Evolutionary conservation across 2,329 filamentous ascomycete species (phyloP), one percentile per base, ranked within the genome.

Genomic region (Trichoderma cornu-damae): DNA sequence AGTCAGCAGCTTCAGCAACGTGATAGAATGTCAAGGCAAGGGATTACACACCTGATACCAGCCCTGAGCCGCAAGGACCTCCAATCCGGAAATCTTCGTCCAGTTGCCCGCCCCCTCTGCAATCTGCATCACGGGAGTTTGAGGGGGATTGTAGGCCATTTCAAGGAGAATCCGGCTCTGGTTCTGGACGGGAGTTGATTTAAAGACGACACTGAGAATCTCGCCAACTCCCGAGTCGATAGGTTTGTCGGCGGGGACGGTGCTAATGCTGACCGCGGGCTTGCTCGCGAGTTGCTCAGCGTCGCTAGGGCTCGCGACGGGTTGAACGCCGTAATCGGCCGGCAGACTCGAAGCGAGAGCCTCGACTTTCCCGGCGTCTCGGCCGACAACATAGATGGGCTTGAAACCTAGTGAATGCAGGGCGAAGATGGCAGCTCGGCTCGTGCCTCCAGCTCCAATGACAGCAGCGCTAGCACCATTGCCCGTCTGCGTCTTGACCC

Each of bases 141-240:
- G 81, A 0, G 82, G 78, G 18, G 94, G 94, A 72, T 93, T 95
- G 73, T 99, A 99, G 2, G 94, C 93, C 92, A 99, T 96, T 72
- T 99, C 94, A 3, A 97, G 75, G 60, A 97, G 73, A 11, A 94
- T 58, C 61, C 67, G 69, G 65, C 55, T 66, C 60, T 66, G 70
- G 61, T 64, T 69, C 16, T 38, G 28, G 8, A 20, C 22, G 60
- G 66, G 69, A 63, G 65, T 69, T 3, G 40, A 30, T 6, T 50
- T 22, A n/a, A 85, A 68, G 32, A 84, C 66, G 14, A 77, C 72
- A 4, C 75, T 72, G 8, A 96, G 74, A 1, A 88, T 77, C 63
- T 86, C 83, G 20, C 81, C 79, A 72, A 96, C 85, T 9, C 73
- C 74, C 0, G 80, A 66, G 62, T 96, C 92, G 61, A 97, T 88